Base-by-base conservation (phyloP, 2,329 filamentous ascomycete species). In the Xylaria sp. region DNA sequence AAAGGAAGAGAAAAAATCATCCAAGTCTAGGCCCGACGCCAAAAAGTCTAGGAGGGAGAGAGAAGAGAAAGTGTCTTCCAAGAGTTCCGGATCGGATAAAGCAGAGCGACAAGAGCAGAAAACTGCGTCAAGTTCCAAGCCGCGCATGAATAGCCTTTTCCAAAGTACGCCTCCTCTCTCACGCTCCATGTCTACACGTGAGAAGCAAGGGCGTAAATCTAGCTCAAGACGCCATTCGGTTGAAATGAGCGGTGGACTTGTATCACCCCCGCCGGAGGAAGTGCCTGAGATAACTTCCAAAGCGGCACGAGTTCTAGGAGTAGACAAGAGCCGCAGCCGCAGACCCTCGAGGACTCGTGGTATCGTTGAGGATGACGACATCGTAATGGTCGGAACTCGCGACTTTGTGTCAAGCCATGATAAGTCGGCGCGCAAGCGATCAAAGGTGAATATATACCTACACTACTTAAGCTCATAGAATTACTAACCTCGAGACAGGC, bases 271-370 rank as follows among this genome's bases (percentile, higher is more conserved):
- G 9, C 89, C 91, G 2, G 93, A 94, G 36, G 88, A 91, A 38
- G 82, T 85, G 49, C 85, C 85, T 3, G 87, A 88, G 60, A 86
- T 93, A 76, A 86, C 90, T 7, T 86, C 89, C 54, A 97, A 97
- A 80, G 93, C 93, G 33, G 92, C 93, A 38, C 94, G 90, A 79
- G 81, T 95, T 61, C 88, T 96, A 2, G 88, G 94, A 82, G 73
- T 87, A 28, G 83, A 83, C 48, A 81, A 80, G 62, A 77, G 75
- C 51, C 80, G 79, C 70, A 82, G 79, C 70, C 82, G 80, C 61
- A 82, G 87, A 77, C 85, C 86, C 64, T 73, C 72, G 26, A 88
- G 83, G 71, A 77, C 78, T 68, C 81, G 79, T 69, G 69, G 67
- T 10, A 77, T 79, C 17, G 78, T 79, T 11, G 82, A 83, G 13